Conservation (phyloP, 805 yeast genomes). For the Kluyveromyces starmeri region DNA sequence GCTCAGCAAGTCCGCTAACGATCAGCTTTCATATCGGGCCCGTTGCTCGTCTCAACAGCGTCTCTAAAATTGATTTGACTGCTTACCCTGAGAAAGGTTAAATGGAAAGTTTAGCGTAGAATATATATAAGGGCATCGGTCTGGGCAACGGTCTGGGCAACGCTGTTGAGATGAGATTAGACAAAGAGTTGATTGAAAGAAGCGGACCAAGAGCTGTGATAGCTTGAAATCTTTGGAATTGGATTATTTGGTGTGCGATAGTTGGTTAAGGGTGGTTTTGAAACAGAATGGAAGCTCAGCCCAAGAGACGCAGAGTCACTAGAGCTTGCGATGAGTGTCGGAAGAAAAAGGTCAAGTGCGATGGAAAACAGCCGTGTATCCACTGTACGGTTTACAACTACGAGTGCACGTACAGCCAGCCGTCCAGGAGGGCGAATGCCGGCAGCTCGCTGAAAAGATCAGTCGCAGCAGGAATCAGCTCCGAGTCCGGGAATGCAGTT, state of each 20-base stretch:
- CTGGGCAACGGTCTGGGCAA: too few relatives aligned
- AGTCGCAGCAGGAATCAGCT: constrained; percentile 3
- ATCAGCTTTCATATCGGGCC: too few relatives aligned
- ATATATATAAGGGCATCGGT: too few relatives aligned
- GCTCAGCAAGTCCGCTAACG: too few relatives aligned
- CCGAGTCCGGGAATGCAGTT: background rate
- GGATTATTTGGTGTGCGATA: background rate
- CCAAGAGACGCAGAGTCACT: constrained; percentile 31
- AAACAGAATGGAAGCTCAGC: constrained; percentile 10
- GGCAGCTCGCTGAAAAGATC: constrained; percentile 2
- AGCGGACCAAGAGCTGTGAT: too few relatives aligned
- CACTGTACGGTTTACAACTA: constrained; percentile 85
- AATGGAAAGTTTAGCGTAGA: too few relatives aligned
- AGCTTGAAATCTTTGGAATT: too few relatives aligned
- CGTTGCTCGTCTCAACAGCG: too few relatives aligned
- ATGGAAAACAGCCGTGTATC: constrained; percentile 75
- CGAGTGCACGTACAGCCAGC: constrained; percentile 78
- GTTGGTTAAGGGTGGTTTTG: background rate
- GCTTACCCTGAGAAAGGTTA: too few relatives aligned
- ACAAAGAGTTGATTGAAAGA: too few relatives aligned
- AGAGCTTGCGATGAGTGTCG: constrained; percentile 46
- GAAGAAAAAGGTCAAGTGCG: constrained; percentile 73
- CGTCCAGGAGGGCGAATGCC: constrained; percentile 32
- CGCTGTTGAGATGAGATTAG: too few relatives aligned
- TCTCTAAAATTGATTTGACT: too few relatives aligned